Evolutionary conservation across 495 filamentous ascomycete genomes (phyloP), one percentile per base, ranked within the genome.

Genomic region (Penicillium simplicissimum): DNA sequence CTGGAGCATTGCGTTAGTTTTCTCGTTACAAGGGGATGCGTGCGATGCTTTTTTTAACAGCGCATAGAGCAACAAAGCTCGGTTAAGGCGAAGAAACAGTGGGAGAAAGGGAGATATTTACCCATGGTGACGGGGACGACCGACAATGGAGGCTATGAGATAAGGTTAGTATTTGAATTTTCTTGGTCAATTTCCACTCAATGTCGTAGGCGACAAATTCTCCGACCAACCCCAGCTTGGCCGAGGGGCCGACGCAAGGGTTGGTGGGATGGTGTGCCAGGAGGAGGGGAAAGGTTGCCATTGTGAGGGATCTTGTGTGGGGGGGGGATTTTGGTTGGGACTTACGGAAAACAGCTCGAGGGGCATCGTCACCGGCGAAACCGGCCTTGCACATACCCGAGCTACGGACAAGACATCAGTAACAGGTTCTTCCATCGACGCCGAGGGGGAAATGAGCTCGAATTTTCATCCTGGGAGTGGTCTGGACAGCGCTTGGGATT

Each of bases 301-400:
- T 61, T 28, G 36, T 51, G 28, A 34, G 55, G 53, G 43, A 53
- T 11, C 51, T 56, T 55, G 66, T 67, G 67, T 71, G 71, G 68
- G 52, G 40, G 17, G 42, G 8, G 19, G 9, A 11, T 45, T 45
- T 45, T 15, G 42, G 9, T 53, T 65, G 65, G 67, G 63, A 97
- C 95, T 96, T 91, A 98, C 95, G 95, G 88, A 98, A 98, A 75
- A 98, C 95, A 81, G 95, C 95, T 84, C 95, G 87, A 71, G 95
- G 95, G 82, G 95, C 95, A 93, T 98, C 95, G 77, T 98, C 95
- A 93, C 95, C 95, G 84, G 95, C 95, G 84, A 98, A 98, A 92
- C 95, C 95, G 90, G 95, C 95, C 86, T 98, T 98, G 84, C 95
- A 98, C 95, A 98, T 98, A 88, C 95, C 95, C 80, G 95, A 98